Evolutionary conservation across 1,139 yeast species (phyloP), one percentile per base, ranked within the genome.

Genomic region (Nakaseomyces nivariensis): DNA sequence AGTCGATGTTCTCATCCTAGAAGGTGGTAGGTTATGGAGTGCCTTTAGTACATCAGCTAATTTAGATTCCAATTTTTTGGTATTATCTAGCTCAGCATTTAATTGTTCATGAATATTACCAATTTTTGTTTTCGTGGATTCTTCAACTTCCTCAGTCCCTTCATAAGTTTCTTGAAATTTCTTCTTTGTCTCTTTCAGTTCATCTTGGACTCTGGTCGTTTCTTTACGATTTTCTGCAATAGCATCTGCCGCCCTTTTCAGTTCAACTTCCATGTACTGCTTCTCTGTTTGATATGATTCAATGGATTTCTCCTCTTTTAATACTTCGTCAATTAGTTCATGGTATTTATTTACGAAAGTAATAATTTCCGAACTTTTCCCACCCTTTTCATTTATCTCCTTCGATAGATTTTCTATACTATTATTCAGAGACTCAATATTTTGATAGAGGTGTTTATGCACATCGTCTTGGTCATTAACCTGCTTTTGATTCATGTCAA

Each of bases 211-310:
- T 5, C 56, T 56, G 3, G 54, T 37, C 40, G 54, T 51, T 13
- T 47, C 48, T 25, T 42, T 48, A 3, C 68, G 64, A 0, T 85
- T 77, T 13, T 81, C 87, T 5, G 65, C 66, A 0, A 79, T 76
- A 0, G 90, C 77, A 5, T 69, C 66, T 2, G 71, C 62, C 0
- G 94, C 87, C 53, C 81, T 77, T 46, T 73, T 73, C 49, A 81
- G 77, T 64, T 89, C 95, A 38, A 72, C 72, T 8, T 72, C 67
- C 79, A 85, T 83, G 62, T 85, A 88, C 48, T 72, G 77, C 51
- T 74, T 77, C 58, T 88, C 96, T 34, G 67, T 73, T 62, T 50
- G 64, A 57, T 67, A 72, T 60, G 64, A 73, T 50, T 59, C 72
- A 49, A 54, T 69, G 61, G 61, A 67, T 58, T 63, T 71, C 49